phyloP scores from a whole-genome alignment of 352 stramenopile genomes.

The Phytopythium boreale region DNA sequence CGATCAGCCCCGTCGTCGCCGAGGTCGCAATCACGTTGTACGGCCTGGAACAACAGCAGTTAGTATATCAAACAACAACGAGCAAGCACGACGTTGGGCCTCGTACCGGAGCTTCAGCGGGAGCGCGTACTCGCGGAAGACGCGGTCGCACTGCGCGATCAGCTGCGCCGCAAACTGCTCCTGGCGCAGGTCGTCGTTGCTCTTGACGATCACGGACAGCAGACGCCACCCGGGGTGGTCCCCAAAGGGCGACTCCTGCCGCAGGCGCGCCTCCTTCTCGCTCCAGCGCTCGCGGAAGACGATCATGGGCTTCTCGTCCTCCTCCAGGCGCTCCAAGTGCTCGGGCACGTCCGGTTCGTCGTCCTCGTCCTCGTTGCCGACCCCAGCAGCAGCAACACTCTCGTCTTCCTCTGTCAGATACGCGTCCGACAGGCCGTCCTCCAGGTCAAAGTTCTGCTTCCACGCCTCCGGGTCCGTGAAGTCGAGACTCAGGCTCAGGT shows the following conservation, averaged over 20 bases:
- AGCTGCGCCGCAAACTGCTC: constrained; percentile 98
- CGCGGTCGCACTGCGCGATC: constrained; percentile 94
- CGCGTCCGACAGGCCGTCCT: constrained; percentile 58
- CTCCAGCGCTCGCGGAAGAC: constrained; percentile 82
- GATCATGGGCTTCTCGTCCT: constrained; percentile 67
- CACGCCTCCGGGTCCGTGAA: constrained; percentile 68
- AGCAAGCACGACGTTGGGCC: neutral
- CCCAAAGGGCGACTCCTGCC: constrained; percentile 45
- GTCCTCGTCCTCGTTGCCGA: constrained; percentile 12
- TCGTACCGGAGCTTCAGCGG: constrained; percentile 86
- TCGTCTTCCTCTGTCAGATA: constrained; percentile 35
- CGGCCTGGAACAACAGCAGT: constrained; percentile 48
- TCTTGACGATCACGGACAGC: constrained; percentile 96
- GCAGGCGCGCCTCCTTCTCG: constrained; percentile 73
- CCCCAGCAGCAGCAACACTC: constrained; percentile 2
- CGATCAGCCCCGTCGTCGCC: constrained; percentile 93
- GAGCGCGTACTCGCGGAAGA: constrained; percentile 93
- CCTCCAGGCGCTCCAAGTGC: constrained; percentile 47
- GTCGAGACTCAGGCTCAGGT: constrained; percentile 70
- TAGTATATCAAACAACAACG: neutral
- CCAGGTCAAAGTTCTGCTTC: constrained; percentile 73
- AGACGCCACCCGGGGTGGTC: constrained; percentile 62
- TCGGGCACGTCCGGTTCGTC: constrained; percentile 13
- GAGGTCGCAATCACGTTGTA: constrained; percentile 97
- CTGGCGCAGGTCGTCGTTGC: constrained; percentile 97